A percentile compares a stretch with the other conserved stretches of the same genome.
phyloP scores from a whole-genome alignment of 2,329 filamentous ascomycete species.

The Monilinia fructigena region DNA sequence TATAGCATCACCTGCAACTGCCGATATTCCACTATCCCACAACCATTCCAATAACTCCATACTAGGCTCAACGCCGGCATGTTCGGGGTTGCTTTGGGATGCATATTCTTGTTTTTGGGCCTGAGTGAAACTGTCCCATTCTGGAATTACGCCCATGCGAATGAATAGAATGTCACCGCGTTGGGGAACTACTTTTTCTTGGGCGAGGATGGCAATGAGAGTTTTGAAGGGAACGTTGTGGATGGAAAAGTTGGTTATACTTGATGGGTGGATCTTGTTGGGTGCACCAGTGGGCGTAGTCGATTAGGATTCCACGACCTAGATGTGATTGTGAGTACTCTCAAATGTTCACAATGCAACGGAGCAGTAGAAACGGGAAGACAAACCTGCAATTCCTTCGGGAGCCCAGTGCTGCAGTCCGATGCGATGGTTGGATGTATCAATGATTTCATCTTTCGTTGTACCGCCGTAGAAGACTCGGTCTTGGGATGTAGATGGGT shows the following conservation, averaged over 20 bases:
- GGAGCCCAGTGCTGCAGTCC: slow-evolving; percentile 50
- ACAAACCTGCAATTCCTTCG: slow-evolving; percentile 46
- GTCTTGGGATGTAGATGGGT: slow-evolving; percentile 34
- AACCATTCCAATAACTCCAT: slow-evolving; percentile 17
- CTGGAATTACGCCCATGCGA: slow-evolving; percentile 41
- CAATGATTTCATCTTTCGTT: slow-evolving; percentile 47
- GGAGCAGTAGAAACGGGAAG: neutral
- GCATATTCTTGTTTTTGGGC: slow-evolving; percentile 15
- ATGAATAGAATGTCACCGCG: slow-evolving; percentile 44
- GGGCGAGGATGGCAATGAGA: slow-evolving; percentile 40
- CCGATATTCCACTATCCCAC: slow-evolving; percentile 14
- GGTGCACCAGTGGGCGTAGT: slow-evolving; percentile 55
- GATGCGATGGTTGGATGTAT: slow-evolving; percentile 46
- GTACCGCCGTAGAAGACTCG: slow-evolving; percentile 52
- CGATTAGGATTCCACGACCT: slow-evolving; percentile 52
- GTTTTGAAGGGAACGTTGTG: slow-evolving; percentile 35
- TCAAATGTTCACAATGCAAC: neutral
- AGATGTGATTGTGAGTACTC: neutral
- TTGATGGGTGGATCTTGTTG: slow-evolving; percentile 48
- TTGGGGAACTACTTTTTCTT: slow-evolving; percentile 41
- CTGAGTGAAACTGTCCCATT: slow-evolving; percentile 36
- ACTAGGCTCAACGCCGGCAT: slow-evolving; percentile 17
- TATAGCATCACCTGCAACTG: slow-evolving; percentile 17
- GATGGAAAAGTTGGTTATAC: slow-evolving; percentile 55
- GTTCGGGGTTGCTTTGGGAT: neutral